These are phyloP conservation scores for Colletotrichum tropicale DNA, from an alignment of 2,329 filamentous ascomycete species.

Conservation along the genomic window DNA sequence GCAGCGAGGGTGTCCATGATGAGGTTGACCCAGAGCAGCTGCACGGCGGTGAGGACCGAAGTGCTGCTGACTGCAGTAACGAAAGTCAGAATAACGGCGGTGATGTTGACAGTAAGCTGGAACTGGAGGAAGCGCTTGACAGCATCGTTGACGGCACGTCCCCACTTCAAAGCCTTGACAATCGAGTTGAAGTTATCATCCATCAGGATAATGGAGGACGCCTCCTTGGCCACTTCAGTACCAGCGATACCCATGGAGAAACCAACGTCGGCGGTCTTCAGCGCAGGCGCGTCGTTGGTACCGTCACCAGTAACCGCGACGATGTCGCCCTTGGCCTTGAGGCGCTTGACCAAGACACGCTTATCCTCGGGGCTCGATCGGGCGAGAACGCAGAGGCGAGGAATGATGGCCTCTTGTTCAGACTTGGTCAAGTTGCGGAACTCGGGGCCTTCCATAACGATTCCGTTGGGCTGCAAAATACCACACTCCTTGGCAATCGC, in stretches of 20 bases:
- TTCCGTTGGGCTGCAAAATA: slow-evolving; percentile 69
- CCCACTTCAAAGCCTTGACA: slow-evolving; percentile 83
- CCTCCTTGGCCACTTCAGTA: slow-evolving; percentile 85
- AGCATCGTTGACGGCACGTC: slow-evolving; percentile 76
- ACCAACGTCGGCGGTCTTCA: slow-evolving; percentile 82
- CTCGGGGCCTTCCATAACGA: slow-evolving; percentile 79
- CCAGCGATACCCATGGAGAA: slow-evolving; percentile 88
- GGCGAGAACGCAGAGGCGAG: slow-evolving; percentile 72
- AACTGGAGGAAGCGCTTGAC: slow-evolving; percentile 80
- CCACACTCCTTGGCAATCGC: slow-evolving; percentile 82
- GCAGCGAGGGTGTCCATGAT: slow-evolving; percentile 98
- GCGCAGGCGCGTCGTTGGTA: slow-evolving; percentile 81
- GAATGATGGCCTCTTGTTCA: slow-evolving; percentile 71
- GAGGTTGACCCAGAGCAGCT: slow-evolving; percentile 94
- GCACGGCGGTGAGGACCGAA: slow-evolving; percentile 85
- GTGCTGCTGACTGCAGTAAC: slow-evolving; percentile 77
- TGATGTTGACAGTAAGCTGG: slow-evolving; percentile 89
- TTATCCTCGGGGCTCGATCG: slow-evolving; percentile 80
- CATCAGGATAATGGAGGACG: slow-evolving; percentile 85
- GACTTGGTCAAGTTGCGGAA: slow-evolving; percentile 74
- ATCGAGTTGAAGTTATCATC: slow-evolving; percentile 90
- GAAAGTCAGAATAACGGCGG: slow-evolving; percentile 86
- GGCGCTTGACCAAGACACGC: slow-evolving; percentile 71
- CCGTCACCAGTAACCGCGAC: slow-evolving; percentile 85
- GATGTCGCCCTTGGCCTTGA: slow-evolving; percentile 76